Conservation (phyloP, 768 basidiomycete genomes). For the Harrya chromipes region DNA sequence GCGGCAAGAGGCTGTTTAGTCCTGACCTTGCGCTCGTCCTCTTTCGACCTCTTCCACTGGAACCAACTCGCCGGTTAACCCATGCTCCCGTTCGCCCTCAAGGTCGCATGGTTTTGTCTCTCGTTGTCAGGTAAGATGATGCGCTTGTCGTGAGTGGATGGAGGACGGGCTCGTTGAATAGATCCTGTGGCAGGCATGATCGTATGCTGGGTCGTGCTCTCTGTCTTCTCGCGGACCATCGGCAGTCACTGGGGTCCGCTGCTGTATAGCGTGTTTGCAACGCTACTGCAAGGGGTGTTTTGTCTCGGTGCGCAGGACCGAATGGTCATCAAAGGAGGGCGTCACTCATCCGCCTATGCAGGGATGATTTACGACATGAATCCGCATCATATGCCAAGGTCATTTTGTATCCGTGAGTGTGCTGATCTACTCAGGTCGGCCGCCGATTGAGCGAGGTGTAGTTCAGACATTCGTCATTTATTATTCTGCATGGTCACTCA, state of each 20-base stretch:
- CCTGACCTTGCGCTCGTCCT: background rate
- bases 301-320: conserved; percentile 48
- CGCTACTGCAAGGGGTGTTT: conserved; percentile 53
- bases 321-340: background rate
- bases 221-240: conserved; percentile 43
- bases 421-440: background rate
- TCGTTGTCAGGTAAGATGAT: conserved; percentile 46
- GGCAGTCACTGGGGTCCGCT: conserved; percentile 48
- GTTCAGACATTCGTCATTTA: conserved; percentile 35
- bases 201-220: conserved; percentile 47
- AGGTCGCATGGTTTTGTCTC: conserved; percentile 55
- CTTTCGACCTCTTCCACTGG: background rate
- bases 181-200: conserved; percentile 40
- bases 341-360: conserved; percentile 21
- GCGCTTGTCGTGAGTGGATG: background rate
- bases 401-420: conserved; percentile 53
- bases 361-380: conserved; percentile 67
- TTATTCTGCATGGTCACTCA: conserved; percentile 41
- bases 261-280: conserved; percentile 48
- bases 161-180: background rate
- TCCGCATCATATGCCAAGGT: conserved; percentile 52
- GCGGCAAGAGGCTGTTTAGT: background rate
- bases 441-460: conserved; percentile 13
- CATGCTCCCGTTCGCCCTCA: conserved; percentile 58
- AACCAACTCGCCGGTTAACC: background rate